Percentiles rank a stretch among this genome's conserved stretches.
Evolutionary conservation across 306 rosid species (phyloP).

Genomic region (Calophaca sinica): DNA sequence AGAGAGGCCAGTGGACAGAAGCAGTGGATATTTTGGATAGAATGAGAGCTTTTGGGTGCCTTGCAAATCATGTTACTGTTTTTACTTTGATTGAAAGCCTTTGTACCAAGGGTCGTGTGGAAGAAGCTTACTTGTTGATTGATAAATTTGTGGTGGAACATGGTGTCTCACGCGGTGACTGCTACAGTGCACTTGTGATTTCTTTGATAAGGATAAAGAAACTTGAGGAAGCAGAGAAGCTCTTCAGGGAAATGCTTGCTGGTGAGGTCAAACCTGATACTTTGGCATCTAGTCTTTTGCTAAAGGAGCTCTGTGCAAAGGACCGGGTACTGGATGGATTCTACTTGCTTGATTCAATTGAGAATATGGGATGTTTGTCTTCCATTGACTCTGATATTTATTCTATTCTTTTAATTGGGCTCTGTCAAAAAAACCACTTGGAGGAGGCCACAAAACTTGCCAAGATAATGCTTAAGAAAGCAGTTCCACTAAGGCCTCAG

Average conservation of each 20-base stretch:
- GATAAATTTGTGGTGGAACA: conserved; percentile 60
- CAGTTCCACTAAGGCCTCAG: conserved; percentile 56
- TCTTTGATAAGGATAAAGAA: conserved; percentile 58
- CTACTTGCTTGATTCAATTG: conserved; percentile 68
- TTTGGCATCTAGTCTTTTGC: conserved; percentile 67
- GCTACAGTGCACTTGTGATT: conserved; percentile 73
- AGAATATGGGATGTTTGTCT: conserved; percentile 55
- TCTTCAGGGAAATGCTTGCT: conserved; percentile 70
- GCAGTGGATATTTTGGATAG: conserved; percentile 69
- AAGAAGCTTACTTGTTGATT: conserved; percentile 69
- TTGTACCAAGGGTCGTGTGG: conserved; percentile 55
- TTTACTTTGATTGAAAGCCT: conserved; percentile 62
- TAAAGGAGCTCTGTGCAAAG: conserved; percentile 65
- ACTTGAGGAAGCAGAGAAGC: conserved; percentile 70
- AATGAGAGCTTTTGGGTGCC: conserved; percentile 72
- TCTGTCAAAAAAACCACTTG: conserved; percentile 58
- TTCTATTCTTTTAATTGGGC: conserved; percentile 69
- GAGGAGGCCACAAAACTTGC: conserved; percentile 69
- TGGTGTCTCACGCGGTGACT: conserved; percentile 66
- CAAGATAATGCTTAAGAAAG: conserved; percentile 69
- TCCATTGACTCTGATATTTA: conserved; percentile 72
- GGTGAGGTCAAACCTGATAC: conserved; percentile 63
- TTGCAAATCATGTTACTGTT: conserved; percentile 72
- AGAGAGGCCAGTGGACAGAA: conserved; percentile 61
- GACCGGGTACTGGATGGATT: conserved; percentile 66